Evolutionary conservation across 352 stramenopile genomes (phyloP), one percentile per base, ranked within the genome.

Genomic region (Phytophthora multivora): DNA sequence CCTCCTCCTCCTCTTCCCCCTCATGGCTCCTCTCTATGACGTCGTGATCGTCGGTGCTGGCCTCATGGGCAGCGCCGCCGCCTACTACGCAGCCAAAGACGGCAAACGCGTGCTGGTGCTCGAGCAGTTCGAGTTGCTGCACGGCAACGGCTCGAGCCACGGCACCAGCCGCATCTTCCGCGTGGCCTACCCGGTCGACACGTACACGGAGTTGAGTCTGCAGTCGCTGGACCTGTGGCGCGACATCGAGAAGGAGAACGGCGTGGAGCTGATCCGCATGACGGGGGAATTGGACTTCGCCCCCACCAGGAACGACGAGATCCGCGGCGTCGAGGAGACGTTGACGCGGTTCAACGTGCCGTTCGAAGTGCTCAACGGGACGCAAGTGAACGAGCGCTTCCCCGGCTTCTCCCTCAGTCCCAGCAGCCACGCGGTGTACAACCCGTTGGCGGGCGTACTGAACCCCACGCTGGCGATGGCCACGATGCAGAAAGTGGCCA

Each of bases 161-260:
- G 88, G 88, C 18, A 63, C 71, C 18, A 94, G 74, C 31, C 79
- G 86, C 49, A 90, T 96, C 62, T 91, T 90, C 65, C 82, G 86
- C n/a, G 75, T 90, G 16, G 88, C 81, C 10, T 96, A 96, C 56
- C 76, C 82, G 39, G 76, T 89, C 48, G 66, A 70, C 25, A 60
- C 68, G 26, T 95, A 95, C 78, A 88, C 90, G 15, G 71, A 75
- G 31, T 74, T 91, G 52, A 86, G 88, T 57, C 59, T 89, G 31
- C 64, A 75, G 33, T 88, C 78, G 25, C 73, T 89, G 7, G 45
- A 71, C n/a, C 61, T 86, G 66, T 91, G 82, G 78, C 69, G 66
- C n/a, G 66, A 66, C 35, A 75, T 89, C 41, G 79, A 83, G 54
- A 57, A 72, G 26, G 51, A 69, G 15, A 63, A 59, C 4, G 72